Base-by-base conservation (phyloP, 2,329 filamentous ascomycete genomes). In the Acrodontium crateriforme region DNA sequence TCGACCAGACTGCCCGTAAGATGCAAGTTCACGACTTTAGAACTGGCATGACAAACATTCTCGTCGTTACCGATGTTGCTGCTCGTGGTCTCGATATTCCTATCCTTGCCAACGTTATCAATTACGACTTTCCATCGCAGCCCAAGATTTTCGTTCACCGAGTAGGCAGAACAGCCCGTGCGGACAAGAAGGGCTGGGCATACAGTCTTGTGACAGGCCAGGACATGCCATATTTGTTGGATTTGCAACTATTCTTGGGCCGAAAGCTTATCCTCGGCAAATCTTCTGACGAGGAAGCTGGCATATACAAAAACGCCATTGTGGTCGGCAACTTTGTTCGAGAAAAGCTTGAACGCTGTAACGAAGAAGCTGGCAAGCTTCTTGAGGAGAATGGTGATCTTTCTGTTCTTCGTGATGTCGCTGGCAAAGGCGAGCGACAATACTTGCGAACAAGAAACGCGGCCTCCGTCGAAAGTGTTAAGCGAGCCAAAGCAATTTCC, bases 21-120 rank as follows among this genome's bases (percentile, higher is more conserved):
- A 78, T 84, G 14, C 84, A 98, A 46, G 83, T 95, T 9, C 78
- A 92, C 34, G 77, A 85, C 38, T 98, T 98, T 53, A 69, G 91
- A 34, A 67, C 65, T 14, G 89, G 89, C 5, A 69, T 78, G 38
- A 79, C 82, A 0, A 87, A 93, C 42, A 84, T 98, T 25, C 60
- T 98, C 6, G 85, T 98, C 3, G 87, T 95, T 24, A 98, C 89
- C 1, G 89, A 98, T 52, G 84, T 98, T 29, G 89, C 89, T 9
- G 89, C 89, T 13, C 71, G 89, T 64, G 87, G 89, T 72, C 91
- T 98, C 36, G 89, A 98, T 71, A 93, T 98, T 41, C 89, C 89
- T 0, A 71, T 94, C 25, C 67, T 98, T 18, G 85, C 83, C 31
- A 95, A 98, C 50, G 89, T 98, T 34, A 87, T 98, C 62, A 95